Evolutionary conservation across 2,329 filamentous ascomycete genomes (phyloP).

Genomic region (Fusarium piperis): DNA sequence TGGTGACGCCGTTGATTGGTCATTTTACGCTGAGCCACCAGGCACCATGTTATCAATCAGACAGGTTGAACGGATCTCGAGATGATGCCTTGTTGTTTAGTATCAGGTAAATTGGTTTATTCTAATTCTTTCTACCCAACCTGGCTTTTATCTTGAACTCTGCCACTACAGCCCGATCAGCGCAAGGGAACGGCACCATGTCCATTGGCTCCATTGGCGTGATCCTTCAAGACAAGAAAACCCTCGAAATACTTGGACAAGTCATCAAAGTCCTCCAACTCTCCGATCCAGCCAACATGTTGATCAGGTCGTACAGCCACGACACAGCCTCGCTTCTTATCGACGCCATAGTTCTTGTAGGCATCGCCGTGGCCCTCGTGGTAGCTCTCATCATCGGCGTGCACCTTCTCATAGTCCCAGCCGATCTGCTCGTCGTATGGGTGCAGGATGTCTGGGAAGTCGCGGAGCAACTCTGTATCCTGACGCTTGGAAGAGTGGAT

Average conservation of each 20-base stretch:
- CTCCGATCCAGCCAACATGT: constrained; percentile 62
- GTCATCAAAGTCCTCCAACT: constrained; percentile 46
- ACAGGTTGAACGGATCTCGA: neutral
- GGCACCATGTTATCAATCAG: neutral
- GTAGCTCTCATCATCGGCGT: constrained; percentile 63
- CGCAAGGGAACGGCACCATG: neutral
- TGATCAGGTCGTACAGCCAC: constrained; percentile 74
- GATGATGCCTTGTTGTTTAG: neutral
- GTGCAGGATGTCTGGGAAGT: constrained; percentile 55
- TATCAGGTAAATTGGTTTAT: neutral
- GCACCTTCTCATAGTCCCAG: constrained; percentile 67
- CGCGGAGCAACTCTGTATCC: constrained; percentile 56
- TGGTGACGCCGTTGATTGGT: neutral
- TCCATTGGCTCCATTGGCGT: neutral
- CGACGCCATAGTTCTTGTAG: constrained; percentile 68
- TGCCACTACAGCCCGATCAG: neutral
- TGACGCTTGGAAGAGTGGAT: constrained; percentile 64
- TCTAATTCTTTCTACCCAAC: neutral
- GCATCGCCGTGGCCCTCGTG: constrained; percentile 61
- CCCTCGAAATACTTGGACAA: neutral
- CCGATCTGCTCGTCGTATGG: constrained; percentile 58
- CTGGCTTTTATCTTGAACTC: neutral
- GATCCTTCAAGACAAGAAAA: neutral
- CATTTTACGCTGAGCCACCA: neutral
- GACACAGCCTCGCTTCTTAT: constrained; percentile 63